phyloP scores from a whole-genome alignment of 225 moss, liverwort and hornwort species.

The Polytrichum commune region DNA sequence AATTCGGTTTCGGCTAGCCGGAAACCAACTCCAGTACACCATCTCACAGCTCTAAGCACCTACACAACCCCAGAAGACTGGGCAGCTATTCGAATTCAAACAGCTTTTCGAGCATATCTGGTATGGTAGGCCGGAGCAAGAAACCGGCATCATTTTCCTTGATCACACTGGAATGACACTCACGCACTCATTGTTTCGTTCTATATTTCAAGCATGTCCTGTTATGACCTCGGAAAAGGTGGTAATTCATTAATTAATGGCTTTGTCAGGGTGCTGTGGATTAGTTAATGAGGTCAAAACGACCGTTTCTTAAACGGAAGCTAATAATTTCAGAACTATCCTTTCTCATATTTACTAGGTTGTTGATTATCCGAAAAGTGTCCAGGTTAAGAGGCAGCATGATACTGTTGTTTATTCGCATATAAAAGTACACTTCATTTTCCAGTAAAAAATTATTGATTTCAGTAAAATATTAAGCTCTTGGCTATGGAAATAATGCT shows the following conservation, averaged over 20 bases:
- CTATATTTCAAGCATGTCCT: background rate
- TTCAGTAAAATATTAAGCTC: background rate
- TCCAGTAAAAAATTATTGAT: too few species aligned
- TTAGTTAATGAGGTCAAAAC: too few species aligned
- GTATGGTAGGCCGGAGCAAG: slow-evolving; percentile 19
- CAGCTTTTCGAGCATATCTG: slow-evolving; percentile 93
- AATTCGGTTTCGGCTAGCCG: slow-evolving; percentile 30
- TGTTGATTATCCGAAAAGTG: too few species aligned
- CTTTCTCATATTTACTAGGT: too few species aligned
- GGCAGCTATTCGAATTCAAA: slow-evolving; percentile 85
- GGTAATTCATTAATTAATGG: too few species aligned
- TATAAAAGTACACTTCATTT: too few species aligned
- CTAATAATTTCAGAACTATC: too few species aligned
- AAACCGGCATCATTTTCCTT: background rate
- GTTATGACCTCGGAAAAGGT: too few species aligned
- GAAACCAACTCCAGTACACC: slow-evolving; percentile 37
- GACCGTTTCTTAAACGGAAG: too few species aligned
- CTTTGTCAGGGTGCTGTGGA: too few species aligned
- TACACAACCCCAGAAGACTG: slow-evolving; percentile 53
- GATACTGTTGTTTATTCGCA: too few species aligned
- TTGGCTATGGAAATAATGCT: background rate
- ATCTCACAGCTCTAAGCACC: slow-evolving; percentile 4
- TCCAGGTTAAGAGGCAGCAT: too few species aligned
- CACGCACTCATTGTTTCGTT: background rate
- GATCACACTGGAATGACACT: background rate